Evolutionary conservation across 2,329 filamentous ascomycete species (phyloP).

Genomic region (Microsporum audouinii): DNA sequence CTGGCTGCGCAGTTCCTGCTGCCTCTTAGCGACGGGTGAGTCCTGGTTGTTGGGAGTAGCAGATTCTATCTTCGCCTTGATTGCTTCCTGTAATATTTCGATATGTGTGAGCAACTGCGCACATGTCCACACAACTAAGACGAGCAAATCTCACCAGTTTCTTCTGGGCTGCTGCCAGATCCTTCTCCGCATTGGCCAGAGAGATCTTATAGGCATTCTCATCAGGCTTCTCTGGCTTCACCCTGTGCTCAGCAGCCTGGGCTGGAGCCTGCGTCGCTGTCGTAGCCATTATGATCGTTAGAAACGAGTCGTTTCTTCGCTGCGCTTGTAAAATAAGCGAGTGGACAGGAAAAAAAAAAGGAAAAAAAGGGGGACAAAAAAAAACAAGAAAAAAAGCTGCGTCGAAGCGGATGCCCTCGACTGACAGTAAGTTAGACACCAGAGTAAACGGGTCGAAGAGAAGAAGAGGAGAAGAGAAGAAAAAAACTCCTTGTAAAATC

Average conservation of each 20-base stretch:
- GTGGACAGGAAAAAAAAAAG: not conserved
- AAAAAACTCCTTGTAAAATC: not conserved
- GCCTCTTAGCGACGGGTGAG: conserved; percentile 67
- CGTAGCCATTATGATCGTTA: not conserved
- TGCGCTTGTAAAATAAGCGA: not conserved
- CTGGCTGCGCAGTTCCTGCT: conserved; percentile 73
- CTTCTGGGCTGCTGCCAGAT: conserved; percentile 65
- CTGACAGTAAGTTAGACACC: not conserved
- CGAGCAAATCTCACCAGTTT: conserved; percentile 43
- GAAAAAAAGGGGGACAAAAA: not conserved
- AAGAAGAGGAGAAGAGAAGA: not conserved
- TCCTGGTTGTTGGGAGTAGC: conserved; percentile 73
- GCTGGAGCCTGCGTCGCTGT: conserved; percentile 14
- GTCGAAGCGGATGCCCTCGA: not conserved
- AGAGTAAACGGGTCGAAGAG: not conserved
- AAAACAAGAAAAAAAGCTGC: not conserved
- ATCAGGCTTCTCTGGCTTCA: conserved; percentile 75
- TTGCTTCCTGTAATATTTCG: conserved; percentile 55
- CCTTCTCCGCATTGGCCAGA: conserved; percentile 74
- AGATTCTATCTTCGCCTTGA: conserved; percentile 79
- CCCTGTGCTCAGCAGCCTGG: conserved; percentile 29
- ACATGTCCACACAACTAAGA: not conserved
- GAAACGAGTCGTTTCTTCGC: not conserved
- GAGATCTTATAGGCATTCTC: conserved; percentile 71
- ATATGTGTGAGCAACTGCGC: not conserved